Percentiles rank a stretch among this genome's conserved stretches.
Conservation (phyloP, 2,329 filamentous ascomycete species). For the Rutstroemia sp. region DNA sequence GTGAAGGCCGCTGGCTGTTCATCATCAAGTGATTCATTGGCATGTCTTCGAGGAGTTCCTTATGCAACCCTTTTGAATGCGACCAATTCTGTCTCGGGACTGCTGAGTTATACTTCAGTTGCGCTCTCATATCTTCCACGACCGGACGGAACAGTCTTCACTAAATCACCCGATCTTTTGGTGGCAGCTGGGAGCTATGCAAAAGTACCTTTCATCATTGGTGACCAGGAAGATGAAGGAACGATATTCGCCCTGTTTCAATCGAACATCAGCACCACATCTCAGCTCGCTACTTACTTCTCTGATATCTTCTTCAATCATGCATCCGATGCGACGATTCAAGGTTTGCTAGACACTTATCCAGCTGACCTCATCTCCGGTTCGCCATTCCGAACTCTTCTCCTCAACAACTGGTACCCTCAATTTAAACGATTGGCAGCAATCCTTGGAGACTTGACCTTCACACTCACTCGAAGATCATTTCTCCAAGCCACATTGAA, state of each 20-base stretch:
- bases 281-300: conserved; percentile 55
- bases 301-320: conserved; percentile 49
- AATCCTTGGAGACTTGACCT: conserved; percentile 67
- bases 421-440: conserved; percentile 72
- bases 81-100: conserved; percentile 60
- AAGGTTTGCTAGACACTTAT: conserved; percentile 55
- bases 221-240: conserved; percentile 75
- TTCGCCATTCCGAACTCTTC: conserved; percentile 63
- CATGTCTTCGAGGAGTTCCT: conserved; percentile 55
- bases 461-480: conserved; percentile 62
- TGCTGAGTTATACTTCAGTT: conserved; percentile 61
- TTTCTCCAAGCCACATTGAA: conserved; percentile 46
- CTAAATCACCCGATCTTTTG: conserved; percentile 55
- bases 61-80: conserved; percentile 58
- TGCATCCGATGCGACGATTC: conserved; percentile 44
- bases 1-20: conserved; percentile 55
- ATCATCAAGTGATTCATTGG: conserved; percentile 46
- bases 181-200: conserved; percentile 46
- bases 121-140: conserved; percentile 68
- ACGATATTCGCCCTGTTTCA: conserved; percentile 68
- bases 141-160: conserved; percentile 58
- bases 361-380: conserved; percentile 42
- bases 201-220: conserved; percentile 57
- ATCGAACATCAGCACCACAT: conserved; percentile 55
- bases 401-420: conserved; percentile 66